These are phyloP conservation scores for Guadua angustifolia DNA, from an alignment of 176 grass and related monocot genomes.

Conservation along the genomic window DNA sequence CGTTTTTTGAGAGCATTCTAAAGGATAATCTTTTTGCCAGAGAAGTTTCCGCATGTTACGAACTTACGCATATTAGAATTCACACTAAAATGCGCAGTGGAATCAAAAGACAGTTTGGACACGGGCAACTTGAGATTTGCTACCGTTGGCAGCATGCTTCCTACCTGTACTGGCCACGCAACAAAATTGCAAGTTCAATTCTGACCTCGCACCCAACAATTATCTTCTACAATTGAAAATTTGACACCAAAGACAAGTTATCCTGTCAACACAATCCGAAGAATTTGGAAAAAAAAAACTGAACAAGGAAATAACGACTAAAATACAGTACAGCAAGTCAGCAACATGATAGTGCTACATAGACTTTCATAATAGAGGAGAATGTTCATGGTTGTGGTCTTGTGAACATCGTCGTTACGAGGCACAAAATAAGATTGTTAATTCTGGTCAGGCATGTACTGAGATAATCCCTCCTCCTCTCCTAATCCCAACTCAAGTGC, in stretches of 20 bases:
- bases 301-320: not conserved
- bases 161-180: not conserved
- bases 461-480: not conserved
- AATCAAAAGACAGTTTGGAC: not conserved
- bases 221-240: not conserved
- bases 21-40: constrained; percentile 9
- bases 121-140: not conserved
- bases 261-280: not conserved
- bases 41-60: not conserved
- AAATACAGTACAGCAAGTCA: too few relatives aligned
- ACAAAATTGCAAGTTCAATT: not conserved
- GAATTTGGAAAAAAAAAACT: not conserved
- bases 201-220: not conserved
- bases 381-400: not conserved
- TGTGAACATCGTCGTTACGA: not conserved
- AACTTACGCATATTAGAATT: not conserved
- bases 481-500: not conserved
- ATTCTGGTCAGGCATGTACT: not conserved
- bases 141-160: not conserved
- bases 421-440: not conserved
- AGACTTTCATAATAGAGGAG: not conserved
- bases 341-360: not conserved
- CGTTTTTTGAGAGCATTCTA: not conserved
- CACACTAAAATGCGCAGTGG: not conserved
- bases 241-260: not conserved